Evolutionary conservation across 306 rosid species (phyloP).

Genomic region (Psophocarpus tetragonolobus): DNA sequence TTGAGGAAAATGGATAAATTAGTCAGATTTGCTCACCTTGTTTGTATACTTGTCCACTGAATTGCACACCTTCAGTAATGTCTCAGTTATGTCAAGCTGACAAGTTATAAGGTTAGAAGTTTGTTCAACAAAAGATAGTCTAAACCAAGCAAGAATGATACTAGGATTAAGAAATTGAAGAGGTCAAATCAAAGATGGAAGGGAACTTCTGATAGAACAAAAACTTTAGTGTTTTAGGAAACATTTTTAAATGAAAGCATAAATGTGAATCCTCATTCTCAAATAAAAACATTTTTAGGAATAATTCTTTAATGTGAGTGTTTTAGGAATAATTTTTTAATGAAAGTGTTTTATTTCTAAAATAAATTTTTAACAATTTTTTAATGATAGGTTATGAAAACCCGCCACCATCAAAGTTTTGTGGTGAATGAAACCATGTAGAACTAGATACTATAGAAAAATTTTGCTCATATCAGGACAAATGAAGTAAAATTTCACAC

Average conservation of each 20-base stretch:
- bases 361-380: no score
- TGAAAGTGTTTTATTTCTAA: no score
- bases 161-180: background rate
- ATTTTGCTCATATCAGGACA: conserved; percentile 10
- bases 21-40: conserved; percentile 56
- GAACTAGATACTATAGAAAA: background rate
- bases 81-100: conserved; percentile 71
- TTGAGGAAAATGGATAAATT: background rate
- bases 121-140: background rate
- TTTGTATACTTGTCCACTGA: conserved; percentile 51
- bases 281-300: no score
- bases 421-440: background rate
- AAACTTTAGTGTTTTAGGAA: background rate
- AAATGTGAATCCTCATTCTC: no score
- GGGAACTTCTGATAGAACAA: background rate
- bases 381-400: no score
- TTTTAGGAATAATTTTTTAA: no score
- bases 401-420: background rate
- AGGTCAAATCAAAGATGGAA: background rate
- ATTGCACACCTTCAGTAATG: conserved; percentile 70
- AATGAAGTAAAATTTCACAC: conserved; percentile 13
- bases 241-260: no score
- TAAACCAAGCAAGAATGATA: background rate
- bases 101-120: conserved; percentile 33
- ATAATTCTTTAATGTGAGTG: no score